A percentile compares a stretch with the other conserved stretches of the same genome.
phyloP scores from a whole-genome alignment of 2,329 filamentous ascomycete genomes.

The Canariomyces notabilis region DNA sequence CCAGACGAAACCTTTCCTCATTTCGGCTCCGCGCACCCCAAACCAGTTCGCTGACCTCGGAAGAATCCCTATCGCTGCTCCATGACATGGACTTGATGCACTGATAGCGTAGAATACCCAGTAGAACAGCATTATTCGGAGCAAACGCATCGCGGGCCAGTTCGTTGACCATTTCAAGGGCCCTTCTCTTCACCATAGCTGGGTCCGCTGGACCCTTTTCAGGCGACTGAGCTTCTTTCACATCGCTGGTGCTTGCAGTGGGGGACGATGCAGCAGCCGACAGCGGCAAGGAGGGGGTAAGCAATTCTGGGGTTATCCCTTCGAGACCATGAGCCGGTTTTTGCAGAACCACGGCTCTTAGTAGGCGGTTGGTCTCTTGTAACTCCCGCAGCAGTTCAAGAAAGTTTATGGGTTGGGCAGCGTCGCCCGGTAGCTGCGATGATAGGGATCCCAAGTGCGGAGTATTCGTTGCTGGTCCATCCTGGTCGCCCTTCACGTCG shows the following conservation, averaged over 20 bases:
- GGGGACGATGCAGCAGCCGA: not conserved
- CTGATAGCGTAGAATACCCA: no score
- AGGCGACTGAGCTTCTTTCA: not conserved
- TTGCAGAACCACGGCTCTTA: conserved; percentile 1
- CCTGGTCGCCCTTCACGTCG: no score
- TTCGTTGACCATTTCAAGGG: not conserved
- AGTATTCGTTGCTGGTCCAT: no score
- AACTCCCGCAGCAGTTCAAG: conserved; percentile 4
- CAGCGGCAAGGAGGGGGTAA: not conserved
- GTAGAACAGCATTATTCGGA: not conserved
- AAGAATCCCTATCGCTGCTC: no score
- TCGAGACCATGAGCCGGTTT: not conserved
- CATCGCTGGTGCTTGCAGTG: no score
- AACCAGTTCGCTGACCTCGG: no score
- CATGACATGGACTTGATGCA: not conserved
- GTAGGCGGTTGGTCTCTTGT: conserved; percentile 9
- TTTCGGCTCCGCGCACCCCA: not conserved
- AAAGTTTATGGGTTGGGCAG: not conserved
- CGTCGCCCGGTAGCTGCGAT: no score
- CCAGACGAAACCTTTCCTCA: not conserved
- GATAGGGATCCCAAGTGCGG: no score
- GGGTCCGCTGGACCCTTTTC: not conserved
- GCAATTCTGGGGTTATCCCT: not conserved
- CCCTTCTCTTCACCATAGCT: not conserved
- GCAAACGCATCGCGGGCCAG: not conserved